Evolutionary conservation across 1,284 basidiomycete genomes (phyloP), one percentile per base, ranked within the genome.

Genomic region (Ceratobasidium sp.): DNA sequence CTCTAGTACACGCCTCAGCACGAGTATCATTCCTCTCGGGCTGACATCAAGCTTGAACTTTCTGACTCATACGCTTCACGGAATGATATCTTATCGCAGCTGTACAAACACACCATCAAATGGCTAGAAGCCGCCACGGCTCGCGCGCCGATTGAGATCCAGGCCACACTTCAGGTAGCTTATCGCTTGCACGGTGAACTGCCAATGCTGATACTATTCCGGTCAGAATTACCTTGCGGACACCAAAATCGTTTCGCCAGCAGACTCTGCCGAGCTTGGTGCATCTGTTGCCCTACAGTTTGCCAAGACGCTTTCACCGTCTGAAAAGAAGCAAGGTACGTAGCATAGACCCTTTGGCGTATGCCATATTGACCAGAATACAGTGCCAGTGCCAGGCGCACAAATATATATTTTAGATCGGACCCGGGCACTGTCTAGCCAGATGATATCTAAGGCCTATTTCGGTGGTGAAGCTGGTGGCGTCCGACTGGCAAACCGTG

Each of bases 81-180:
- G 65, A 94, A 95, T 78, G 90, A 96, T 62, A 94, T 98, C 78
- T 86, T 96, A 1, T 85, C 86, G 24, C 88, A 91, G 76, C 82
- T 98, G 62, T 88, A 94, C 77, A 85, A 86, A 14, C 90, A 93
- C 77, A 89, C 94, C 7, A 89, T 88, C 75, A 86, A 81, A 37
- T 98, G 96, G 94, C 91, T 99, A 72, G 90, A 92, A 73, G 83
- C 95, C 46, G 94, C 94, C 2, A 85, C 98, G 64, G 89, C 89
- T 11, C 88, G 95, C 24, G 95, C 96, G 8, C 98, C 97, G 0
- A 88, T 96, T 79, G 96, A 98, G 82, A 84, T 98, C 72, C 94
- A 97, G 79, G 92, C 95, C 0, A 95, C 95, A 1, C 84, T 99
- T 63, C 94, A 97, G 88, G 92, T 92, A 53, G 82, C 80, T 61